Conservation (phyloP, 164 flowering plant species). For the Vitis vinifera region DNA sequence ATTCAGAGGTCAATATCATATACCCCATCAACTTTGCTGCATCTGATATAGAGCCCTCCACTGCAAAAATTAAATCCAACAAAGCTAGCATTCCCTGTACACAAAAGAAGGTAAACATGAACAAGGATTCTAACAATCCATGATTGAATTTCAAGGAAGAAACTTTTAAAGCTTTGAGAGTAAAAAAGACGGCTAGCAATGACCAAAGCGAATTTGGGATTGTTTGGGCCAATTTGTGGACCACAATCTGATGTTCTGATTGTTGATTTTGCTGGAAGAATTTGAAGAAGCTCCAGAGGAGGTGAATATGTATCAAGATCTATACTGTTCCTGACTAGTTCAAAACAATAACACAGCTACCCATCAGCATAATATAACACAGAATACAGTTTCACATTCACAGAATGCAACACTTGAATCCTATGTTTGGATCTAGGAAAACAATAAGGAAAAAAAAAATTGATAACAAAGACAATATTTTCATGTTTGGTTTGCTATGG, state of each 20-base stretch:
- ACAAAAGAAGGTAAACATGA: slow-evolving; percentile 3
- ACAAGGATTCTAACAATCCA: not conserved
- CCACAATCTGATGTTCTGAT: slow-evolving; percentile 67
- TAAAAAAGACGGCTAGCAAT: not conserved
- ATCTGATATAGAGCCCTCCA: slow-evolving; percentile 76
- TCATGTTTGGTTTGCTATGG: too few relatives aligned
- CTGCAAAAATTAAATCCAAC: slow-evolving; percentile 73
- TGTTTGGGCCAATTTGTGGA: slow-evolving; percentile 88
- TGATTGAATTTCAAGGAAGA: not conserved
- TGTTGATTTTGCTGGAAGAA: slow-evolving; percentile 84
- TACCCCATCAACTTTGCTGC: slow-evolving; percentile 86
- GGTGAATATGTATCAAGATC: slow-evolving; percentile 76
- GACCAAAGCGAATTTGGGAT: slow-evolving; percentile 81
- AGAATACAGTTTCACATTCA: not conserved
- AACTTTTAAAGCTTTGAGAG: not conserved
- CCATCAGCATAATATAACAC: too few relatives aligned
- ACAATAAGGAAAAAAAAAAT: too few relatives aligned
- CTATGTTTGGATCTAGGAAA: too few relatives aligned
- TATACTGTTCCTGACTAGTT: slow-evolving; percentile 73
- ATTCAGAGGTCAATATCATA: not conserved
- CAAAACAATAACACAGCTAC: slow-evolving; percentile 13
- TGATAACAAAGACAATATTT: too few relatives aligned
- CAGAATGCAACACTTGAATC: not conserved
- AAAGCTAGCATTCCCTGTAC: slow-evolving; percentile 89
- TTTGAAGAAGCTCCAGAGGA: slow-evolving; percentile 85